These are phyloP conservation scores for Penicillium hesseltinei DNA, from an alignment of 2,329 filamentous ascomycete species.

Conservation along the genomic window DNA sequence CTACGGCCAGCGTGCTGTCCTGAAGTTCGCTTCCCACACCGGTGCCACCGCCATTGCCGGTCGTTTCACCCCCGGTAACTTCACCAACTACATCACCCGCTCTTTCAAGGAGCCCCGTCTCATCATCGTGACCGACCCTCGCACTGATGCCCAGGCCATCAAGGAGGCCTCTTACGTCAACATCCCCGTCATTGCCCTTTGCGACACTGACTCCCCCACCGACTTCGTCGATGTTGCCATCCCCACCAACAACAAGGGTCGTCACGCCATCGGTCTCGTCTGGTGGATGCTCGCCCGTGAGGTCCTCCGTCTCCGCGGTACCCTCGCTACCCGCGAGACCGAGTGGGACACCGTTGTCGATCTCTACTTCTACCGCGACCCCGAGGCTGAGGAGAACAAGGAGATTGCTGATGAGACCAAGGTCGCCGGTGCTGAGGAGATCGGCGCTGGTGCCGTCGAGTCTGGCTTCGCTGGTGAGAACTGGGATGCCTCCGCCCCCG, in stretches of 20 bases:
- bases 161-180: conserved; percentile 99
- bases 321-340: conserved; percentile 90
- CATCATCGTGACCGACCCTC: conserved; percentile 98
- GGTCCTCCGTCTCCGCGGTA: conserved; percentile 97
- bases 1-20: conserved; percentile 98
- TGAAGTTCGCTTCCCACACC: conserved; percentile 99
- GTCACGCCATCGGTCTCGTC: conserved; percentile 95
- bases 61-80: conserved; percentile 99
- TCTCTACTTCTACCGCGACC: conserved; percentile 99
- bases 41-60: conserved; percentile 97
- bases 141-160: conserved; percentile 99
- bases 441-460: conserved; percentile 74
- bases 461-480: conserved; percentile 72
- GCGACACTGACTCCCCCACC: conserved; percentile 98
- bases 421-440: conserved; percentile 79
- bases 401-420: conserved; percentile 80
- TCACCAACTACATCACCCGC: conserved; percentile 99
- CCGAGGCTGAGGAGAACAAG: conserved; percentile 99
- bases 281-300: conserved; percentile 99
- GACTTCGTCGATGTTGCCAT: conserved; percentile 99
- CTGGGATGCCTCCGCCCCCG: conserved; percentile 73
- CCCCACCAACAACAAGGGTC: conserved; percentile 99
- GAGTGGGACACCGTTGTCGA: conserved; percentile 99
- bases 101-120: conserved; percentile 99
- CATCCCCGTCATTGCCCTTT: conserved; percentile 98